Evolutionary conservation across 345 rosid genomes (phyloP).

Genomic region (Sonneratia alba): DNA sequence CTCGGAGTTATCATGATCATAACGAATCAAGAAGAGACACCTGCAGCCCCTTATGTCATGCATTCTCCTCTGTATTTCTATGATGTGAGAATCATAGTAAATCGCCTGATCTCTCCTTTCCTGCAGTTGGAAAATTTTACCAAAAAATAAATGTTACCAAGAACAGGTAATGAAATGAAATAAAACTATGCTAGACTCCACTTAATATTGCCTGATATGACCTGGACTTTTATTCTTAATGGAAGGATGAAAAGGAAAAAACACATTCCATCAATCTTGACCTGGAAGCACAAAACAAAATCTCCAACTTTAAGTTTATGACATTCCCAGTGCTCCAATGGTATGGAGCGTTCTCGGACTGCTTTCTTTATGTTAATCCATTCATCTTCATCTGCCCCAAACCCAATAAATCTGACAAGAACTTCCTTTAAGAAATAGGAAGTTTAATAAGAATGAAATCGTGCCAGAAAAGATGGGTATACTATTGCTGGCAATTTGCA

Average conservation of each 20-base stretch:
- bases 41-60: conserved; percentile 73
- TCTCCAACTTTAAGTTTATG: conserved; percentile 46
- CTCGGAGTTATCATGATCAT: conserved; percentile 44
- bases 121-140: conserved; percentile 13
- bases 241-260: neutral
- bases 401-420: conserved; percentile 62
- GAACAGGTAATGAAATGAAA: neutral
- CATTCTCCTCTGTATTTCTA: conserved; percentile 40
- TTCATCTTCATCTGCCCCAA: conserved; percentile 68
- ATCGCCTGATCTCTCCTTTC: conserved; percentile 57
- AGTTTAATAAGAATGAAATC: conserved; percentile 16
- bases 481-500: neutral
- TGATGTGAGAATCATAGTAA: conserved; percentile 49
- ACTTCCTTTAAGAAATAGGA: conserved; percentile 44
- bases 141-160: neutral
- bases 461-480: neutral
- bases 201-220: too few relatives aligned
- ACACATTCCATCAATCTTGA: conserved; percentile 6
- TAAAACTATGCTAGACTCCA: too few relatives aligned
- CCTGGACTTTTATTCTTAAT: neutral
- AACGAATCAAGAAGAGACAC: conserved; percentile 44
- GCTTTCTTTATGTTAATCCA: conserved; percentile 48
- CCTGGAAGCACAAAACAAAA: conserved; percentile 61
- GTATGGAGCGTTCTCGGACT: conserved; percentile 50
- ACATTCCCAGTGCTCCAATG: conserved; percentile 52